Conservation (phyloP, 805 yeast species). For the Metschnikowia reukaufii region DNA sequence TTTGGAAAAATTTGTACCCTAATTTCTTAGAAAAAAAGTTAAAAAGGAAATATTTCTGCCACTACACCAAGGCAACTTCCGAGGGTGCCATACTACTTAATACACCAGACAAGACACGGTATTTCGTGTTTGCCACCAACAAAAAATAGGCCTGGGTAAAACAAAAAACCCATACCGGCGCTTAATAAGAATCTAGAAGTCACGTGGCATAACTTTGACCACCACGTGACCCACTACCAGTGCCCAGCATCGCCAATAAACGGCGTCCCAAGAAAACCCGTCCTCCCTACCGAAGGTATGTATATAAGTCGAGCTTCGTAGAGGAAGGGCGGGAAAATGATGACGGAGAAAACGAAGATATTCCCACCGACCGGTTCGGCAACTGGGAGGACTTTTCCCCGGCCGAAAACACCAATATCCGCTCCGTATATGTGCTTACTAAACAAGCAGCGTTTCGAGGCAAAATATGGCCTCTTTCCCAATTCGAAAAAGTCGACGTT, state of each 20-base stretch:
- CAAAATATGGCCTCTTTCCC: slow-evolving; percentile 49
- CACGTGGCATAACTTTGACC: too few relatives aligned
- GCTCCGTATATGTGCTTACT: slow-evolving; percentile 36
- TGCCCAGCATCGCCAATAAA: slow-evolving; percentile 73
- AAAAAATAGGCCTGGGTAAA: too few relatives aligned
- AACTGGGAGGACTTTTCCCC: slow-evolving; percentile 27
- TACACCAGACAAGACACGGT: too few relatives aligned
- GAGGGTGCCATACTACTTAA: too few relatives aligned
- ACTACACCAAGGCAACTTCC: too few relatives aligned
- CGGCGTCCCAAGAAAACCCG: slow-evolving; percentile 79
- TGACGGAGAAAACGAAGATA: slow-evolving; percentile 17
- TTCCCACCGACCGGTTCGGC: slow-evolving; percentile 9
- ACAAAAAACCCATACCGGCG: too few relatives aligned
- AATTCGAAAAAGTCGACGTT: slow-evolving; percentile 53
- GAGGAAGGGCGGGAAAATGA: slow-evolving; percentile 22
- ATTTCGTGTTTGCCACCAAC: too few relatives aligned
- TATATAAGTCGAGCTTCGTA: slow-evolving; percentile 45
- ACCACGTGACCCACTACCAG: too few relatives aligned
- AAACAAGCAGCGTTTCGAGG: slow-evolving; percentile 22
- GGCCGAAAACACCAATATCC: slow-evolving; percentile 29
- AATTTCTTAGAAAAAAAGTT: too few relatives aligned
- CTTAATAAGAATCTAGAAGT: too few relatives aligned
- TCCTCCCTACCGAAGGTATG: slow-evolving; percentile 79
- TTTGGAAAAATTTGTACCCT: too few relatives aligned
- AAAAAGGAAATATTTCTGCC: too few relatives aligned